Conservation (phyloP, 2,329 filamentous ascomycete species). For the Fusarium oxysporum region DNA sequence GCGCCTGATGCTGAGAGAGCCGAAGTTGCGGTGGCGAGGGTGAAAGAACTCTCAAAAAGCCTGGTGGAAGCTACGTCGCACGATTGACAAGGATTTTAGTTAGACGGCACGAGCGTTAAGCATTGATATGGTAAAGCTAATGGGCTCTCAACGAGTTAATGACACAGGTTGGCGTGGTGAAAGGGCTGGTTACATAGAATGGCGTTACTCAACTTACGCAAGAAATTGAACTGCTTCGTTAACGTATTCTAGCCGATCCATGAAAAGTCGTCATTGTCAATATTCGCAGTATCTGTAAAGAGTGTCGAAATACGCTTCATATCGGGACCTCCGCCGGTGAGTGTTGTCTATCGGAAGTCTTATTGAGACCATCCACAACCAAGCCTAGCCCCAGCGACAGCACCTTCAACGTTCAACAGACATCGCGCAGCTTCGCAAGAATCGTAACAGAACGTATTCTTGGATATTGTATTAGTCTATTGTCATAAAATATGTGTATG, state of each 20-base stretch:
- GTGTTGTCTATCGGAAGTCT: not conserved
- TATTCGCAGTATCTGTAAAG: accelerated
- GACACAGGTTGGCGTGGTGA: not conserved
- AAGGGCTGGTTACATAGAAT: not conserved
- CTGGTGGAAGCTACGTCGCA: not conserved
- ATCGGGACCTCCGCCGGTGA: not conserved
- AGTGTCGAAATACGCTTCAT: accelerated
- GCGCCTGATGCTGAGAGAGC: not conserved
- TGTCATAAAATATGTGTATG: not conserved
- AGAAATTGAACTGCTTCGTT: not conserved
- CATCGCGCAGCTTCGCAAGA: not conserved
- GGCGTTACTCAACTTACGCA: slow-evolving; percentile 1
- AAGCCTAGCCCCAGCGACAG: no score
- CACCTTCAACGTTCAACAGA: not conserved
- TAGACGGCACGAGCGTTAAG: no score
- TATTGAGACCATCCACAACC: accelerated
- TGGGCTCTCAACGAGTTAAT: not conserved
- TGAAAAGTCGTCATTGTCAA: not conserved
- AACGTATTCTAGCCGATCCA: accelerated
- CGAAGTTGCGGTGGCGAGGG: not conserved
- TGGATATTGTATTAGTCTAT: slow-evolving; percentile 6
- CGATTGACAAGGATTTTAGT: not conserved
- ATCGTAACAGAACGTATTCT: not conserved
- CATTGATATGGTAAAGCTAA: accelerated
- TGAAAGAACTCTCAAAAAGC: not conserved